Percentiles rank a stretch among this genome's conserved stretches.
Evolutionary conservation across 768 basidiomycete species (phyloP).

Genomic region (Phylloporus sp.): DNA sequence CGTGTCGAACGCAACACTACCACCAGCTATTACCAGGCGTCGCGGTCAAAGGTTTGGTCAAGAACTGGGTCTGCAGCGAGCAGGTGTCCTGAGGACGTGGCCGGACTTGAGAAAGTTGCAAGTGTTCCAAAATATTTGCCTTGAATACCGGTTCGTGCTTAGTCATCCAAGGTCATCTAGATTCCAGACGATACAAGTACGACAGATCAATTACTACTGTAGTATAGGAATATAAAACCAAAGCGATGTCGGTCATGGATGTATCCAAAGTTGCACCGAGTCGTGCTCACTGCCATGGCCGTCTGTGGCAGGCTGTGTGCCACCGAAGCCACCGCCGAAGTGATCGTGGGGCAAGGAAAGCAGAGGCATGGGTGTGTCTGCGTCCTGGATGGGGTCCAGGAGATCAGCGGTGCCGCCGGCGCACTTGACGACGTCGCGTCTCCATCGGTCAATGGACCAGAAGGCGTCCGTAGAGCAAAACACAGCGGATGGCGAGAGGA

Average conservation of each 20-base stretch:
- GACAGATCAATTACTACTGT: background rate
- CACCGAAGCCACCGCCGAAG: background rate
- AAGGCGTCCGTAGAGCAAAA: slow-evolving; percentile 21
- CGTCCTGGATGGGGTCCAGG: slow-evolving; percentile 17
- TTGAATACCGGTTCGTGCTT: slow-evolving; percentile 4
- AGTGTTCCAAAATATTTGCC: too few relatives aligned
- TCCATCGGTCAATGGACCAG: slow-evolving; percentile 22
- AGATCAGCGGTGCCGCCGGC: slow-evolving; percentile 4
- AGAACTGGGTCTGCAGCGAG: background rate
- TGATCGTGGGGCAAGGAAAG: slow-evolving; percentile 9
- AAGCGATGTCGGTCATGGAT: too few relatives aligned
- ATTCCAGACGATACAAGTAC: background rate
- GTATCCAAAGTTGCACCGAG: slow-evolving; percentile 12
- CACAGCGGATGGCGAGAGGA: slow-evolving; percentile 22
- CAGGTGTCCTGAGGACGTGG: slow-evolving; percentile 4
- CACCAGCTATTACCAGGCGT: background rate
- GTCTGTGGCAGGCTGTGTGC: background rate
- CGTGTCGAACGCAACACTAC: slow-evolving; percentile 4
- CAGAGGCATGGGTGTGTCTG: slow-evolving; percentile 5
- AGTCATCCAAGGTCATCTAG: slow-evolving; percentile 13
- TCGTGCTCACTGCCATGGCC: slow-evolving; percentile 9
- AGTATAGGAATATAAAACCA: background rate
- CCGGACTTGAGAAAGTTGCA: background rate
- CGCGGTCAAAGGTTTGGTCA: background rate
- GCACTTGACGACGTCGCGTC: slow-evolving; percentile 13